A percentile compares a stretch with the other conserved stretches of the same genome.
These are phyloP conservation scores for Sclerotinia subarctica DNA, from an alignment of 2,329 filamentous ascomycete species.

Conservation along the genomic window DNA sequence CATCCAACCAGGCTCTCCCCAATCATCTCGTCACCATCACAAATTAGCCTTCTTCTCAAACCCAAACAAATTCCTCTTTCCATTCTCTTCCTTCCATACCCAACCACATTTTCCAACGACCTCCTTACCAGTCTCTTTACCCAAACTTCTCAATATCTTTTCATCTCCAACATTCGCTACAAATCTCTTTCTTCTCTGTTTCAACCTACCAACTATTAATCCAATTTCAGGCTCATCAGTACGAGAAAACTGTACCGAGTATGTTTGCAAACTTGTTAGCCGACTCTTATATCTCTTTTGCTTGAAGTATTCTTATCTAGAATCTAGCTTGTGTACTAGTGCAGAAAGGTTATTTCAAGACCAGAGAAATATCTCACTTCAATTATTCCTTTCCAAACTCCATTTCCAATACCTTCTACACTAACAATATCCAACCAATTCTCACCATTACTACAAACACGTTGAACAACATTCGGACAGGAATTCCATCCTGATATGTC, in stretches of 20 bases:
- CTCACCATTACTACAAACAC: constrained; percentile 25
- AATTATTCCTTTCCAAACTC: constrained; percentile 45
- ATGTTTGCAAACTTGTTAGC: constrained; percentile 45
- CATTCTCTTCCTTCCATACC: constrained; percentile 40
- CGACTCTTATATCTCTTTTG: not conserved
- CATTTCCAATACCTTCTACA: constrained; percentile 38
- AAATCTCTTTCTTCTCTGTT: constrained; percentile 47
- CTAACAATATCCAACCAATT: not conserved
- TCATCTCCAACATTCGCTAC: constrained; percentile 56
- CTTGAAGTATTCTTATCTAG: not conserved
- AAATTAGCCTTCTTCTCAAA: constrained; percentile 26
- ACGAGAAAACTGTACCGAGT: constrained; percentile 56
- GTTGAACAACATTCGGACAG: constrained; percentile 44
- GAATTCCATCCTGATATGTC: constrained; percentile 48
- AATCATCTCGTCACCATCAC: constrained; percentile 45
- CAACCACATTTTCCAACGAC: constrained; percentile 48
- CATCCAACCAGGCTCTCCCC: constrained; percentile 47
- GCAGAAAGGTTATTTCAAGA: not conserved
- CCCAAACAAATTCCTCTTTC: constrained; percentile 42
- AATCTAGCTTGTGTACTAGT: too few species aligned
- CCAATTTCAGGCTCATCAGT: constrained; percentile 48
- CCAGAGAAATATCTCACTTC: constrained; percentile 44
- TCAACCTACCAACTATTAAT: constrained; percentile 52
- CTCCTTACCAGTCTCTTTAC: constrained; percentile 43
- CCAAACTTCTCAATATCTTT: constrained; percentile 46